Percentiles rank a stretch among this genome's conserved stretches.
These are phyloP conservation scores for Botrytis cinerea DNA, from an alignment of 2,329 filamentous ascomycete species.

Conservation along the genomic window DNA sequence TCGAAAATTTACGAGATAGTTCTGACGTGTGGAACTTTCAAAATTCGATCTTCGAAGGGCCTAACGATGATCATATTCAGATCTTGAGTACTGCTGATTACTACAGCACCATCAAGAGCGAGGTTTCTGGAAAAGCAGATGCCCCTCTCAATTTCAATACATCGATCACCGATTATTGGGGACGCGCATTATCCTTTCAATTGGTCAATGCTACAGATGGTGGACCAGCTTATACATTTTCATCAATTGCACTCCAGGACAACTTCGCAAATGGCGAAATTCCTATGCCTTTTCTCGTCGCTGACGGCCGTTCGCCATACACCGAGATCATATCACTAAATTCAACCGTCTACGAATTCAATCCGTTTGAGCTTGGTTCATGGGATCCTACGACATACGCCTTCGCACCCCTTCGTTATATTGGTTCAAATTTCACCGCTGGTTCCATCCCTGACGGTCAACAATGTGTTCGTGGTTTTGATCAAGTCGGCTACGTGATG, in stretches of 20 bases:
- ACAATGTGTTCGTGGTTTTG: slow-evolving; percentile 74
- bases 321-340: slow-evolving; percentile 66
- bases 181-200: slow-evolving; percentile 82
- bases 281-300: slow-evolving; percentile 73
- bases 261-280: slow-evolving; percentile 64
- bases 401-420: slow-evolving; percentile 69
- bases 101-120: slow-evolving; percentile 58
- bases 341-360: slow-evolving; percentile 75
- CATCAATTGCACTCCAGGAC: slow-evolving; percentile 66
- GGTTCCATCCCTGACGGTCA: slow-evolving; percentile 58
- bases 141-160: slow-evolving; percentile 67
- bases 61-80: slow-evolving; percentile 51
- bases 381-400: slow-evolving; percentile 72
- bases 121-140: slow-evolving; percentile 61
- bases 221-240: slow-evolving; percentile 77
- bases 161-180: slow-evolving; percentile 88
- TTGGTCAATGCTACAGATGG: slow-evolving; percentile 75
- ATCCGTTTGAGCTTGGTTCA: slow-evolving; percentile 76
- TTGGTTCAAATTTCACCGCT: slow-evolving; percentile 71
- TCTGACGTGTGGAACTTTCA: slow-evolving; percentile 61
- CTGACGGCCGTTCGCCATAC: slow-evolving; percentile 65
- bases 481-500: slow-evolving; percentile 81
- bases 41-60: slow-evolving; percentile 62
- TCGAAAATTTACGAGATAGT: slow-evolving; percentile 56
- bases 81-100: slow-evolving; percentile 61